Percentiles rank a stretch among this genome's conserved stretches.
These are phyloP conservation scores for Aureoboletus auriporus DNA, from an alignment of 768 basidiomycete species.

Conservation along the genomic window DNA sequence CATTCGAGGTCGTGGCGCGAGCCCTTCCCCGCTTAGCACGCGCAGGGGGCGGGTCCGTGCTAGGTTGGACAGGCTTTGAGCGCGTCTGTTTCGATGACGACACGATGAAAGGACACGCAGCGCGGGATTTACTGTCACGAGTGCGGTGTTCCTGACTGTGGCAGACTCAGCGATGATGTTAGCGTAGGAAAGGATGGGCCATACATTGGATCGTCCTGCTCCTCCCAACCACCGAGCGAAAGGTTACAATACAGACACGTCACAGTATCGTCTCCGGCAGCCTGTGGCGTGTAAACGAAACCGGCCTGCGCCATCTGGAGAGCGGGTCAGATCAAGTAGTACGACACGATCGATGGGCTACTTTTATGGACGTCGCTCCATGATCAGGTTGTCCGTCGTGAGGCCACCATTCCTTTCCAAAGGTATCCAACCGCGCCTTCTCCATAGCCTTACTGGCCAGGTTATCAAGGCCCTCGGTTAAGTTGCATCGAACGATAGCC, in stretches of 20 bases:
- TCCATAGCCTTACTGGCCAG: conserved; percentile 69
- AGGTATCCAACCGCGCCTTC: conserved; percentile 67
- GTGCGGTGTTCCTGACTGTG: conserved; percentile 71
- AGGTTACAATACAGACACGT: conserved; percentile 84
- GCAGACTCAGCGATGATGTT: conserved; percentile 4
- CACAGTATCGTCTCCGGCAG: conserved; percentile 69
- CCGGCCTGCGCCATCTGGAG: conserved; percentile 80
- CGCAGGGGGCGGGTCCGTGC: conserved; percentile 7
- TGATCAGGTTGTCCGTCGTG: conserved; percentile 62
- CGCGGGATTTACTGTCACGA: conserved; percentile 49
- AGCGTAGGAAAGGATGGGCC: conserved; percentile 20
- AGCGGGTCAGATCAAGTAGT: neutral
- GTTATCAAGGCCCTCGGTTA: conserved; percentile 53
- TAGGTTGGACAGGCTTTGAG: conserved; percentile 26
- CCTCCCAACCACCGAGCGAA: conserved; percentile 82
- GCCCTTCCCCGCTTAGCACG: conserved; percentile 16
- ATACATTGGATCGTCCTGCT: conserved; percentile 82
- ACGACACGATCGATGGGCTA: conserved; percentile 17
- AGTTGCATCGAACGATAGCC: conserved; percentile 75
- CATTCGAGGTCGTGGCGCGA: conserved; percentile 21
- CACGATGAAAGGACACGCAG: conserved; percentile 41
- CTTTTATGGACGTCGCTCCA: conserved; percentile 70
- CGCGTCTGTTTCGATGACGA: conserved; percentile 29
- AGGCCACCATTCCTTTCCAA: conserved; percentile 71
- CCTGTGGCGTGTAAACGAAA: conserved; percentile 74